These are phyloP conservation scores for Botryotinia narcissicola DNA, from an alignment of 2,329 filamentous ascomycete genomes.

Conservation along the genomic window DNA sequence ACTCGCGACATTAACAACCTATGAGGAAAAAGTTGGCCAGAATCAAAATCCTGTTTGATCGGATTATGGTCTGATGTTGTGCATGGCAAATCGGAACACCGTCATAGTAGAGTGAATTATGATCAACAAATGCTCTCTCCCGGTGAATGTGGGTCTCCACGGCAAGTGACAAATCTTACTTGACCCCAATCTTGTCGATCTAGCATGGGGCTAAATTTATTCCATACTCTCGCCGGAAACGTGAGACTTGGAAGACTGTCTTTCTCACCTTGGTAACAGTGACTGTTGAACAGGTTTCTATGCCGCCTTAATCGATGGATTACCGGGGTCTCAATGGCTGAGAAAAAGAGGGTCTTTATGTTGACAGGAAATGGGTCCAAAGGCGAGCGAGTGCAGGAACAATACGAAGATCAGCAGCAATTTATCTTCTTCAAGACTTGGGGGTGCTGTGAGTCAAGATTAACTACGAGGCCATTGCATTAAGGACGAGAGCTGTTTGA, in stretches of 20 bases:
- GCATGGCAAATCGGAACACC: neutral
- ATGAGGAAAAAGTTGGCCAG: neutral
- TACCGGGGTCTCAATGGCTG: neutral
- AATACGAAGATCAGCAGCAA: neutral
- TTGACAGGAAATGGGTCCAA: neutral
- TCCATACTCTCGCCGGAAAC: neutral
- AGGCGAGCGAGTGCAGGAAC: neutral
- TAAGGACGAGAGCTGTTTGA: neutral
- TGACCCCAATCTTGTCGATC: neutral
- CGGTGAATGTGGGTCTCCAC: neutral
- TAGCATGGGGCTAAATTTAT: neutral
- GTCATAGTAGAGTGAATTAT: neutral
- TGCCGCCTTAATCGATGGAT: conserved; percentile 2
- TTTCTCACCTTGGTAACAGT: neutral
- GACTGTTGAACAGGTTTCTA: neutral
- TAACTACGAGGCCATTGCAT: neutral
- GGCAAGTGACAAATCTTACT: neutral
- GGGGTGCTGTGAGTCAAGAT: neutral
- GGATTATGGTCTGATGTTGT: neutral
- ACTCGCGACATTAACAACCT: neutral
- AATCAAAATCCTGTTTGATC: neutral
- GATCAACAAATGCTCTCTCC: conserved; percentile 10
- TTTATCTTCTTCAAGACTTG: neutral
- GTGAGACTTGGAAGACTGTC: neutral
- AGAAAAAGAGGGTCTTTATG: neutral